phyloP scores from a whole-genome alignment of 768 basidiomycete genomes.

The Cubamyces sp. region DNA sequence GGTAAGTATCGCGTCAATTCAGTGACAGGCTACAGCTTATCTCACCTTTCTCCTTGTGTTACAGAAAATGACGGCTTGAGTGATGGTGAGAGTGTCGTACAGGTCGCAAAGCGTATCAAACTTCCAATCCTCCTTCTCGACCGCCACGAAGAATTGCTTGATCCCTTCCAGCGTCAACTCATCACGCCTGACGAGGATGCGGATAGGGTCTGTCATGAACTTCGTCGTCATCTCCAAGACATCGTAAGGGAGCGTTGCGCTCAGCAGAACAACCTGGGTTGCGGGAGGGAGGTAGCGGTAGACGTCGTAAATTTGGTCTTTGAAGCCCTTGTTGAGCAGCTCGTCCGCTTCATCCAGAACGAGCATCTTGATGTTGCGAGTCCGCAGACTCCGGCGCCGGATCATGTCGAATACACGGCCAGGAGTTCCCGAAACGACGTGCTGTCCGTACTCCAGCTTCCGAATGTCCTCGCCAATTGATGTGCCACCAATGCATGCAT shows the following conservation, averaged over 20 bases:
- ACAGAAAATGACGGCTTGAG: slow-evolving; percentile 99
- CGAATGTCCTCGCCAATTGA: slow-evolving; percentile 97
- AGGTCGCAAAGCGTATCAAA: slow-evolving; percentile 97
- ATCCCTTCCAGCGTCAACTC: slow-evolving; percentile 97
- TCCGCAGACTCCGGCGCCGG: slow-evolving; percentile 87
- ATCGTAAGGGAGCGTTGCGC: slow-evolving; percentile 95
- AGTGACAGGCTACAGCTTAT: background rate
- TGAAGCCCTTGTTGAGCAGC: slow-evolving; percentile 96
- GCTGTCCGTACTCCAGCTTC: slow-evolving; percentile 96
- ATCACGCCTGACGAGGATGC: slow-evolving; percentile 98
- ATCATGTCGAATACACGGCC: slow-evolving; percentile 99
- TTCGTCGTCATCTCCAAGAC: slow-evolving; percentile 99
- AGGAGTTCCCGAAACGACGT: slow-evolving; percentile 96
- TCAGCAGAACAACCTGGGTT: slow-evolving; percentile 95
- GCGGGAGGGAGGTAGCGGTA: slow-evolving; percentile 97
- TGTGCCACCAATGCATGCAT: slow-evolving; percentile 97
- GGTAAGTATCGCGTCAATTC: background rate
- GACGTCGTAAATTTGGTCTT: slow-evolving; percentile 99
- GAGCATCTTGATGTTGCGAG: slow-evolving; percentile 98
- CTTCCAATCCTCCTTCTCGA: slow-evolving; percentile 99
- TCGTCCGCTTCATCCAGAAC: slow-evolving; percentile 96
- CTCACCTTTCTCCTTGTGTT: slow-evolving; percentile 94
- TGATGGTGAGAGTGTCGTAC: slow-evolving; percentile 98
- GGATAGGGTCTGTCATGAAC: slow-evolving; percentile 99
- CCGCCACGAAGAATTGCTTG: slow-evolving; percentile 97